A percentile compares a stretch with the other conserved stretches of the same genome.
phyloP scores from a whole-genome alignment of 139 green algal species.

The Cymbomonas tetramitiformis region DNA sequence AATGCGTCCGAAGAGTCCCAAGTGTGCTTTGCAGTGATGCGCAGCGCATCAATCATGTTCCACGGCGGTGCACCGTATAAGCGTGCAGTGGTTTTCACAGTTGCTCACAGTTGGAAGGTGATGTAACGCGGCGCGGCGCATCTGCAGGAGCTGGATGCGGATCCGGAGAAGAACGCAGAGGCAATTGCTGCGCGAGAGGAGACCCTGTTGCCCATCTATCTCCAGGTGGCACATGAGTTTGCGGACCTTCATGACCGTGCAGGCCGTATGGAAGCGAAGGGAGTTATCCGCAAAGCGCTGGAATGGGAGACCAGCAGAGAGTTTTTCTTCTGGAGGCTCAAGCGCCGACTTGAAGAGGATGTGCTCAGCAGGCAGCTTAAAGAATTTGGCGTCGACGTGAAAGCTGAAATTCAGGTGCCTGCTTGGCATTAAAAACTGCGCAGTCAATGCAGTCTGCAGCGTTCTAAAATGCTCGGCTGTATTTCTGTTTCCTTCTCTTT shows the following conservation, averaged over 20 bases:
- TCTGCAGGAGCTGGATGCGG: conserved; percentile 6
- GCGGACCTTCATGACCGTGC: conserved; percentile 95
- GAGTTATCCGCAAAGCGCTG: conserved; percentile 69
- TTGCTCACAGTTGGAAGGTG: too few relatives aligned
- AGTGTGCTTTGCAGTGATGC: not conserved
- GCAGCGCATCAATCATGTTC: not conserved
- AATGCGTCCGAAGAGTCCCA: not conserved
- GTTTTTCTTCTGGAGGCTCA: conserved; percentile 69
- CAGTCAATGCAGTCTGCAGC: too few relatives aligned
- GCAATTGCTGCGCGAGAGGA: conserved; percentile 38
- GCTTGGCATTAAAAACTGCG: too few relatives aligned
- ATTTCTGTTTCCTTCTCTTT: too few relatives aligned
- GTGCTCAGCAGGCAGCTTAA: conserved; percentile 1
- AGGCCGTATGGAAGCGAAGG: conserved; percentile 77
- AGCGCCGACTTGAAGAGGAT: conserved; percentile 35
- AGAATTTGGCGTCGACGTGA: too few relatives aligned
- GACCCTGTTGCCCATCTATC: conserved; percentile 67
- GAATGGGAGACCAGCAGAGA: conserved; percentile 58
- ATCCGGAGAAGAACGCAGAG: conserved; percentile 5
- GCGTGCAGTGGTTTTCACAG: too few relatives aligned
- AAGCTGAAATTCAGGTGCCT: too few relatives aligned
- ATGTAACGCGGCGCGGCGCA: too few relatives aligned
- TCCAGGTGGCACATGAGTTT: conserved; percentile 53
- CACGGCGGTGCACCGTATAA: too few relatives aligned
- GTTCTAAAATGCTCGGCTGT: too few relatives aligned